Evolutionary conservation across 805 yeast species (phyloP).

Genomic region (Lipomyces sp.): DNA sequence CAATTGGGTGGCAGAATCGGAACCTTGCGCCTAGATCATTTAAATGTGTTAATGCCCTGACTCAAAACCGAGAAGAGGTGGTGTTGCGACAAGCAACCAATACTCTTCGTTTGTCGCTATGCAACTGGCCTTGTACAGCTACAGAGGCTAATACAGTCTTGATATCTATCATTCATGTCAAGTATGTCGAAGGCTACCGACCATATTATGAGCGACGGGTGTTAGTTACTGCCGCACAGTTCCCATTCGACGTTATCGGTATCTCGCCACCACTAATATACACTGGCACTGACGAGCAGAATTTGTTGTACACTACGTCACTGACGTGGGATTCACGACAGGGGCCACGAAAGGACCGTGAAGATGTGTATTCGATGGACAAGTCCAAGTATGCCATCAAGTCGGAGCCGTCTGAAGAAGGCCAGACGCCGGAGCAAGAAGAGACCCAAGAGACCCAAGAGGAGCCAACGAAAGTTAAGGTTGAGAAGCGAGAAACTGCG

Average conservation of each 20-base stretch:
- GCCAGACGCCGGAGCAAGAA: neutral
- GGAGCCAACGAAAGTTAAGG: slow-evolving; percentile 21
- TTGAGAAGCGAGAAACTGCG: slow-evolving; percentile 19
- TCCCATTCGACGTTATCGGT: slow-evolving; percentile 36
- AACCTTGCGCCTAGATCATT: slow-evolving; percentile 34
- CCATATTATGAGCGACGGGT: slow-evolving; percentile 36
- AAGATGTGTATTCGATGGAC: slow-evolving; percentile 19
- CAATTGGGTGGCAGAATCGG: slow-evolving; percentile 30
- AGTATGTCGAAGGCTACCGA: slow-evolving; percentile 31
- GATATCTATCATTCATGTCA: slow-evolving; percentile 35
- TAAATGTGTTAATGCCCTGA: slow-evolving; percentile 25
- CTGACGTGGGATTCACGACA: slow-evolving; percentile 36
- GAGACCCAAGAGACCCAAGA: slow-evolving; percentile 8
- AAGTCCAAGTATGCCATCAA: slow-evolving; percentile 18
- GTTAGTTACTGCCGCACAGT: slow-evolving; percentile 27
- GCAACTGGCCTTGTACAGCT: slow-evolving; percentile 37
- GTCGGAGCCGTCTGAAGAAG: slow-evolving; percentile 9
- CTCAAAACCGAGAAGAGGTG: slow-evolving; percentile 16
- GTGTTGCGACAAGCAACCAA: slow-evolving; percentile 34
- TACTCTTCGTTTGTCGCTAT: slow-evolving; percentile 33
- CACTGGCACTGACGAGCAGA: slow-evolving; percentile 34
- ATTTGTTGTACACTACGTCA: slow-evolving; percentile 21
- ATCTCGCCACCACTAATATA: slow-evolving; percentile 31
- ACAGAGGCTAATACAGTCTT: slow-evolving; percentile 34
- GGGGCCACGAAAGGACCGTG: slow-evolving; percentile 25